Percentiles rank a stretch among this genome's conserved stretches.
Conservation (phyloP, 2,329 filamentous ascomycete genomes). For the Verticillium albo-atrum region DNA sequence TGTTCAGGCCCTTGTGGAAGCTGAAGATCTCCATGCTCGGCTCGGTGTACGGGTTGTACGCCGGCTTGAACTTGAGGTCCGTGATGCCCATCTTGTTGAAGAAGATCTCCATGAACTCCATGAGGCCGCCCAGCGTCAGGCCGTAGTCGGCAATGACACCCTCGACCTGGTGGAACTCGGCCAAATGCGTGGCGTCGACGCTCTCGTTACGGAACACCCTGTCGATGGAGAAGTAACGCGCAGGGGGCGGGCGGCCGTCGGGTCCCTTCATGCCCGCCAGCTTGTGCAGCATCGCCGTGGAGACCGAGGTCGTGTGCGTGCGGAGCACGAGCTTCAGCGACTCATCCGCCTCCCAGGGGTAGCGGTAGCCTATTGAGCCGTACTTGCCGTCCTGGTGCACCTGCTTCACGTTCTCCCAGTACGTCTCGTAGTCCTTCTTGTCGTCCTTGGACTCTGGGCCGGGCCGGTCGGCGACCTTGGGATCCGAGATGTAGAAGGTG, state of each 20-base stretch:
- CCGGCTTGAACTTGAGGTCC: conserved; percentile 88
- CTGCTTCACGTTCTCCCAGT: conserved; percentile 81
- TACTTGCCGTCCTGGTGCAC: conserved; percentile 92
- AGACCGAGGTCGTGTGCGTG: conserved; percentile 93
- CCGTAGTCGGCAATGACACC: conserved; percentile 97
- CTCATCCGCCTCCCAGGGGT: conserved; percentile 88
- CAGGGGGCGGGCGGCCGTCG: conserved; percentile 58
- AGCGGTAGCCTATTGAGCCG: conserved; percentile 93
- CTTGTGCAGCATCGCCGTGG: conserved; percentile 85
- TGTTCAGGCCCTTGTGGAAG: conserved; percentile 82
- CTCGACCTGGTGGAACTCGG: conserved; percentile 98
- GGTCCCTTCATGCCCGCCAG: conserved; percentile 78
- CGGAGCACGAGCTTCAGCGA: conserved; percentile 82
- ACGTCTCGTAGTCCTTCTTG: conserved; percentile 69
- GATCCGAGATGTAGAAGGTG: conserved; percentile 97
- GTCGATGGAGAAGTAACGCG: conserved; percentile 98
- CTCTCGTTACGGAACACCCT: conserved; percentile 97
- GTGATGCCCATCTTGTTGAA: conserved; percentile 92
- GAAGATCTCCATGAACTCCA: conserved; percentile 92
- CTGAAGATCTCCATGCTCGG: conserved; percentile 98
- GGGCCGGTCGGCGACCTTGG: conserved; percentile 67
- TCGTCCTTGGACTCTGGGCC: conserved; percentile 49
- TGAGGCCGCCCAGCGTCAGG: conserved; percentile 85
- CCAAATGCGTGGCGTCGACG: conserved; percentile 93
- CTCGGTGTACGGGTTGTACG: conserved; percentile 94